Evolutionary conservation across 2,329 filamentous ascomycete genomes (phyloP).

Genomic region (Alternaria triticimaculans): DNA sequence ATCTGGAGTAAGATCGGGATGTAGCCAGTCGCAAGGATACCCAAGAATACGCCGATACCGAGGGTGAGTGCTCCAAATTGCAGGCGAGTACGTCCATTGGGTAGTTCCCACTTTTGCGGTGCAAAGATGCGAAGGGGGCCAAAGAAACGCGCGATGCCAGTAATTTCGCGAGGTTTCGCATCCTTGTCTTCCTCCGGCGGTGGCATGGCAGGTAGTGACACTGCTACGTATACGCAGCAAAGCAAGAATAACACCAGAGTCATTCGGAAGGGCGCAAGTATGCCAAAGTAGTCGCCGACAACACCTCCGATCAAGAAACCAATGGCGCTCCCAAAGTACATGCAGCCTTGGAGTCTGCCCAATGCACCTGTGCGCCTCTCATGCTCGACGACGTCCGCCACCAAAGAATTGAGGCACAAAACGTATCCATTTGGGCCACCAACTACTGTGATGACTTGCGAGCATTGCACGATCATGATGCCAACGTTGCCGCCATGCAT

Average conservation of each 20-base stretch:
- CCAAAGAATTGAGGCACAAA: constrained; percentile 71
- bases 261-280: constrained; percentile 69
- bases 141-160: constrained; percentile 63
- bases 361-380: constrained; percentile 68
- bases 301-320: constrained; percentile 71
- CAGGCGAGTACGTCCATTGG: constrained; percentile 58
- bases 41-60: constrained; percentile 70
- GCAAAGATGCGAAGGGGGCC: constrained; percentile 68
- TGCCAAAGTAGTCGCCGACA: constrained; percentile 68
- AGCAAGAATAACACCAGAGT: constrained; percentile 64
- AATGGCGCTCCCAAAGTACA: constrained; percentile 70
- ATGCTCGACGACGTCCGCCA: constrained; percentile 68
- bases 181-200: constrained; percentile 44
- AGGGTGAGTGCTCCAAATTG: constrained; percentile 70
- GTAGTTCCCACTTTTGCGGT: constrained; percentile 62
- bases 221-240: constrained; percentile 50
- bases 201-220: constrained; percentile 59
- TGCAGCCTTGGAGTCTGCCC: constrained; percentile 69
- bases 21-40: constrained; percentile 73
- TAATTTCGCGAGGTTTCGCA: constrained; percentile 25
- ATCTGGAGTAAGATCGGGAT: constrained; percentile 65
- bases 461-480: constrained; percentile 72
- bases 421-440: constrained; percentile 74
- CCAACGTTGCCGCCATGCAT: constrained; percentile 65
- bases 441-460: constrained; percentile 71